Conservation (phyloP, 306 rosid genomes). For the Dicorynia guianensis region DNA sequence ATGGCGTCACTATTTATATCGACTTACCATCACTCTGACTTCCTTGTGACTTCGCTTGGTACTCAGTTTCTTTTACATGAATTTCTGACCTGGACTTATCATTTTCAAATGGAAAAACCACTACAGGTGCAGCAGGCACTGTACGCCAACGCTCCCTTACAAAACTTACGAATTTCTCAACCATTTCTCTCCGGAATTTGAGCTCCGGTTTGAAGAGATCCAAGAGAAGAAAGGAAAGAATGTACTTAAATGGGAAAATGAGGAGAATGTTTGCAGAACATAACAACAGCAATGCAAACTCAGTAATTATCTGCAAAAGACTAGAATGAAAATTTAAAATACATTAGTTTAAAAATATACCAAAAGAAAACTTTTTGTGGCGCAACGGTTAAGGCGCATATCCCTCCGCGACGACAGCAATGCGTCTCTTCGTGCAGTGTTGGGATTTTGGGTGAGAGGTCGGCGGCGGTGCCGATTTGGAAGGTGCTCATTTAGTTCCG, state of each 20-base stretch:
- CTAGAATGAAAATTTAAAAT: constrained; percentile 6
- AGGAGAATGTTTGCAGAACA: constrained; percentile 70
- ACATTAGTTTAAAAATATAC: background rate
- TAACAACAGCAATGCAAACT: constrained; percentile 78
- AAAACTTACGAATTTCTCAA: constrained; percentile 59
- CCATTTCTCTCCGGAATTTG: constrained; percentile 78
- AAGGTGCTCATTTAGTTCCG: no score
- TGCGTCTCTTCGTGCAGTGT: no score
- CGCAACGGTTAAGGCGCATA: no score
- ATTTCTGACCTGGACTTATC: constrained; percentile 52
- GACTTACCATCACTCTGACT: constrained; percentile 50
- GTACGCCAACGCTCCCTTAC: constrained; percentile 88
- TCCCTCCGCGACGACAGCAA: no score
- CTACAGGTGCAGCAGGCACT: constrained; percentile 92
- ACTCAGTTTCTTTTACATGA: constrained; percentile 48
- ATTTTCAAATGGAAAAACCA: constrained; percentile 78
- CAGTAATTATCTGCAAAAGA: constrained; percentile 77
- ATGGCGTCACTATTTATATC: constrained; percentile 36
- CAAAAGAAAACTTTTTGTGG: constrained; percentile 9
- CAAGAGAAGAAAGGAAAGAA: constrained; percentile 71
- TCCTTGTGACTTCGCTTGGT: constrained; percentile 53
- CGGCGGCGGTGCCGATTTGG: no score
- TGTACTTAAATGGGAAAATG: constrained; percentile 76
- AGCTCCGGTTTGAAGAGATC: constrained; percentile 94
- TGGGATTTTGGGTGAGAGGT: no score